These are phyloP conservation scores for Teratosphaeria pseudoeucalypti DNA, from an alignment of 2,329 filamentous ascomycete genomes.

Conservation along the genomic window DNA sequence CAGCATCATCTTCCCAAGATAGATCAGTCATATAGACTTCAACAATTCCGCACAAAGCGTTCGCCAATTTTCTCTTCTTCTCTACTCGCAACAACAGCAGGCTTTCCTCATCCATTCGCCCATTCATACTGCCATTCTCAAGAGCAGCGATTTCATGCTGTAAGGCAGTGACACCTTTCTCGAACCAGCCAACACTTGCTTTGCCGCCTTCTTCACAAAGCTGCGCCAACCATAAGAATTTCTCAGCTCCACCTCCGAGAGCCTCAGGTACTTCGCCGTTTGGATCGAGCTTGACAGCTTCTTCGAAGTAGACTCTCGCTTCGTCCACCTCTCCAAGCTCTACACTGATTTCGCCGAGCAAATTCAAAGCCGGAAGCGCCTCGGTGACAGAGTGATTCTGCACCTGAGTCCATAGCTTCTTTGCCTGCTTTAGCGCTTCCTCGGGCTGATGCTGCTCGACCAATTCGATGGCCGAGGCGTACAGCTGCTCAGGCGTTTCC, in stretches of 20 bases:
- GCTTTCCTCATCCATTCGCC: constrained; percentile 21
- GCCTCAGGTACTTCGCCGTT: constrained; percentile 61
- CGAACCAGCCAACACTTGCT: constrained; percentile 52
- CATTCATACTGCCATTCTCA: constrained; percentile 35
- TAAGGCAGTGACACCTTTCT: constrained; percentile 60
- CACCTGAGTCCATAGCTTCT: constrained; percentile 42
- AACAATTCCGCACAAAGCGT: constrained; percentile 84
- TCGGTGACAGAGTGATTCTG: constrained; percentile 23
- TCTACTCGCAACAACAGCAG: constrained; percentile 45
- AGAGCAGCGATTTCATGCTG: constrained; percentile 59
- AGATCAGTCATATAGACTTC: constrained; percentile 97
- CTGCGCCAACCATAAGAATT: constrained; percentile 91
- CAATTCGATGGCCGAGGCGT: constrained; percentile 45
- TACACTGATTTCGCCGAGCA: constrained; percentile 72
- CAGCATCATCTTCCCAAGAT: constrained; percentile 73
- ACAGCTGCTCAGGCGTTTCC: constrained; percentile 44
- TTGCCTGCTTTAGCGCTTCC: constrained; percentile 45
- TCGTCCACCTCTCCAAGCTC: constrained; percentile 72
- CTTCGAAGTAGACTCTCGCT: constrained; percentile 61
- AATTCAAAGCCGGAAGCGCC: constrained; percentile 57
- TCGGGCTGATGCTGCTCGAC: constrained; percentile 50
- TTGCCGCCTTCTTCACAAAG: constrained; percentile 56
- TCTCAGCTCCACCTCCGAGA: constrained; percentile 75
- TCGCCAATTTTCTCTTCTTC: constrained; percentile 72
- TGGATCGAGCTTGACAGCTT: constrained; percentile 65